These are phyloP conservation scores for Citrus hindsii DNA, from an alignment of 345 rosid genomes.

Conservation along the genomic window DNA sequence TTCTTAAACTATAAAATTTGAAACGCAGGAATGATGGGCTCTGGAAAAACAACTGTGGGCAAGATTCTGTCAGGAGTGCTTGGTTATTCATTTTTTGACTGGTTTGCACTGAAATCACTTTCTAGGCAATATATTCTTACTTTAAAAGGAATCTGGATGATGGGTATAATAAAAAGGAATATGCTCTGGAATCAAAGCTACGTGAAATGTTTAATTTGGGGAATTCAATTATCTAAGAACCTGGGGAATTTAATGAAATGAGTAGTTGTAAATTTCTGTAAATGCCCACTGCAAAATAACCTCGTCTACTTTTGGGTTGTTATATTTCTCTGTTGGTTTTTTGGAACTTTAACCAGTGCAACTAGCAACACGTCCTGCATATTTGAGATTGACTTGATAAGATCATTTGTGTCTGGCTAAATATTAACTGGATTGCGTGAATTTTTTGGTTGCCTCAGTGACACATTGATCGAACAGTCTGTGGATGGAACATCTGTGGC, in stretches of 20 bases:
- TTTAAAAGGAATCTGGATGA: neutral
- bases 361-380: neutral
- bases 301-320: neutral
- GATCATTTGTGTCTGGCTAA: neutral
- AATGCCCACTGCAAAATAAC: neutral
- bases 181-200: neutral
- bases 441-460: conserved; percentile 45
- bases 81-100: conserved; percentile 68
- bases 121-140: neutral
- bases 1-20: neutral
- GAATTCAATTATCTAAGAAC: neutral
- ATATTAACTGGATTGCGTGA: neutral
- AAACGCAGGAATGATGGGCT: conserved; percentile 91
- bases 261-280: neutral
- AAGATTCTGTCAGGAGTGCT: conserved; percentile 72
- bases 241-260: neutral
- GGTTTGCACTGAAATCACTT: conserved; percentile 46
- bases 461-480: conserved; percentile 61
- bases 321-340: neutral
- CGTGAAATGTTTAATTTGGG: neutral
- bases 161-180: neutral
- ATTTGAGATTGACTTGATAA: neutral
- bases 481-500: conserved; percentile 69
- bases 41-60: conserved; percentile 95
- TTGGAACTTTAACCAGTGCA: conserved; percentile 5